Percentiles rank a stretch among this genome's conserved stretches.
Conservation (phyloP, 192 early-diverging fungal genomes). For the Chytriomyces sp. region DNA sequence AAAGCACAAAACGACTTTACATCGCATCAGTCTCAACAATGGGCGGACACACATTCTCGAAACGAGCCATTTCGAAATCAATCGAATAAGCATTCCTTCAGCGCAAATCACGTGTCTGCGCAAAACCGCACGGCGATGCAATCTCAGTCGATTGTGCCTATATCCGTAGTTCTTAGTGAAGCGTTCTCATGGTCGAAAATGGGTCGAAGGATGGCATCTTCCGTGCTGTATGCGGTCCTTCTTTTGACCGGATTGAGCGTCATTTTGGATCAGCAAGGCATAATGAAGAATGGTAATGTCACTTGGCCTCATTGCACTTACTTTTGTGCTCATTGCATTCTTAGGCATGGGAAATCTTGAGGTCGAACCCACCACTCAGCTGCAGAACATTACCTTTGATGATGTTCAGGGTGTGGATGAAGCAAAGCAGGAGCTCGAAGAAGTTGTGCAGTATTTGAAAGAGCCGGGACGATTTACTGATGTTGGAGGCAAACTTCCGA, state of each 20-base stretch:
- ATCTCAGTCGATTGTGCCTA: conserved; percentile 35
- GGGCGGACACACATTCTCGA: too few species aligned
- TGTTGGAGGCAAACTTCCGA: conserved; percentile 93
- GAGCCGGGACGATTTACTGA: conserved; percentile 90
- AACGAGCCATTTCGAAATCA: too few species aligned
- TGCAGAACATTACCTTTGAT: conserved; percentile 78
- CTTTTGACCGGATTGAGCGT: conserved; percentile 59
- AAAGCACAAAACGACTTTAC: too few species aligned
- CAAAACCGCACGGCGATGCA: too few species aligned
- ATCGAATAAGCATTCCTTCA: too few species aligned
- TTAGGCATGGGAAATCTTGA: conserved; percentile 49
- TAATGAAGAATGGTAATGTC: conserved; percentile 54
- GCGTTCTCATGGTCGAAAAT: conserved; percentile 66
- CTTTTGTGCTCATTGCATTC: too few species aligned
- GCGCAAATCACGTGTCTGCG: too few species aligned
- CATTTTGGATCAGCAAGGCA: conserved; percentile 61
- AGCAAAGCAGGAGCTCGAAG: conserved; percentile 95
- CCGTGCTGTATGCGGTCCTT: conserved; percentile 51
- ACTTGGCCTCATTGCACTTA: not conserved
- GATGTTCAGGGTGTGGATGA: conserved; percentile 98
- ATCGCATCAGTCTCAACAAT: too few species aligned
- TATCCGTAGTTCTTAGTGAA: conserved; percentile 57
- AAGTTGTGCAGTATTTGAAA: conserved; percentile 96
- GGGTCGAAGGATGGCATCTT: conserved; percentile 46
- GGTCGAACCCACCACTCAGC: conserved; percentile 51